Evolutionary conservation across 768 basidiomycete genomes (phyloP).

Genomic region (Mycena leptocephala): DNA sequence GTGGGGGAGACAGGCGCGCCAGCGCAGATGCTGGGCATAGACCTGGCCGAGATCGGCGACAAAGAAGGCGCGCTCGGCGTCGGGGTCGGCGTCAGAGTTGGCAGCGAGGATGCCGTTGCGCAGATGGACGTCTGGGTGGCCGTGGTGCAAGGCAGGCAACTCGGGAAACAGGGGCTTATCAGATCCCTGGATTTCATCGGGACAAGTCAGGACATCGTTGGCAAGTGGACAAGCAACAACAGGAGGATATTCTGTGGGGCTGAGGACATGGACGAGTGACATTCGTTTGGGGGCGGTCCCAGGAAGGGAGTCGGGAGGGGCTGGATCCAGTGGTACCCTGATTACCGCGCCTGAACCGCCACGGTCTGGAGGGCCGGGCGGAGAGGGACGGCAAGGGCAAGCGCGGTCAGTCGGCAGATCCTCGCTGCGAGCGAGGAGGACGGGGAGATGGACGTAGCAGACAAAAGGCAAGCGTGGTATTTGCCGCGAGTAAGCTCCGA

Average conservation of each 20-base stretch:
- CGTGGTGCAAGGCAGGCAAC: slow-evolving; percentile 78
- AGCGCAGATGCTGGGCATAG: slow-evolving; percentile 88
- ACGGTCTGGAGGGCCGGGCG: slow-evolving; percentile 70
- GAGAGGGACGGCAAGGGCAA: slow-evolving; percentile 69
- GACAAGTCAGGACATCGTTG: slow-evolving; percentile 21
- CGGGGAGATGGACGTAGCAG: slow-evolving; percentile 8
- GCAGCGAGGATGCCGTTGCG: slow-evolving; percentile 85
- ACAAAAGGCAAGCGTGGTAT: background rate
- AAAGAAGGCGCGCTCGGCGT: slow-evolving; percentile 96
- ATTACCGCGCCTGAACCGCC: slow-evolving; percentile 75
- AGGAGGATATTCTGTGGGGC: slow-evolving; percentile 54
- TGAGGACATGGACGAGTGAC: slow-evolving; percentile 68
- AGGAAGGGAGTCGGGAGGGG: background rate
- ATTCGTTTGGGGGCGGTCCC: slow-evolving; percentile 55
- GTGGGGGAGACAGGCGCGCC: slow-evolving; percentile 83
- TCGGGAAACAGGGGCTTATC: slow-evolving; percentile 69
- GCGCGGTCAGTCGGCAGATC: slow-evolving; percentile 71
- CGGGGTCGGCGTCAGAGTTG: slow-evolving; percentile 66
- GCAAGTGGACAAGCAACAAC: background rate
- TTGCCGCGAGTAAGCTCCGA: too few species aligned
- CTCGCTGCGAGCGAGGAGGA: slow-evolving; percentile 62
- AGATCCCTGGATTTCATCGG: too few species aligned
- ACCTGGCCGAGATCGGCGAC: slow-evolving; percentile 94
- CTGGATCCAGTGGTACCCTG: slow-evolving; percentile 30
- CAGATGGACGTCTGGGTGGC: slow-evolving; percentile 83